phyloP scores from a whole-genome alignment of 2,329 filamentous ascomycete genomes.

The Penicillium sp. region DNA sequence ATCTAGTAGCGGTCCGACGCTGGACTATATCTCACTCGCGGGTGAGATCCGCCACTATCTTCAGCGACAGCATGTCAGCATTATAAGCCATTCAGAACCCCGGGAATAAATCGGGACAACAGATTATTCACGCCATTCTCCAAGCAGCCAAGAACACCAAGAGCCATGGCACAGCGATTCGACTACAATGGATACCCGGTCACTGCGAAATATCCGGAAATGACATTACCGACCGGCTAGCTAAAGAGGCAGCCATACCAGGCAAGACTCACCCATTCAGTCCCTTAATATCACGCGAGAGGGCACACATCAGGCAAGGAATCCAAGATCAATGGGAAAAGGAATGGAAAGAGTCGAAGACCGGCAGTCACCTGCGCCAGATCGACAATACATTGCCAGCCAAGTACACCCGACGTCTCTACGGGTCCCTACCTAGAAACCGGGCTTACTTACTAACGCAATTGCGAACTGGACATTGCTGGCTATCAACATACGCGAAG shows the following conservation, averaged over 20 bases:
- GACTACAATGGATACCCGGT: conserved; percentile 13
- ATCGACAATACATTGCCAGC: conserved; percentile 9
- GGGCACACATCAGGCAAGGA: conserved; percentile 1
- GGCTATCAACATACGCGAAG: conserved; percentile 19
- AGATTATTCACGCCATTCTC: conserved; percentile 18
- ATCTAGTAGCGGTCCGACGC: too few species aligned
- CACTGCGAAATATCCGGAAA: conserved; percentile 6
- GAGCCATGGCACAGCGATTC: conserved; percentile 4
- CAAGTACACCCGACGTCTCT: conserved; percentile 5
- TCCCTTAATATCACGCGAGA: conserved; percentile 9
- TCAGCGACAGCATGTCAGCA: conserved; percentile 19
- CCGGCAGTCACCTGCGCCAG: conserved; percentile 6
- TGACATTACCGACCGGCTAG: conserved; percentile 1
- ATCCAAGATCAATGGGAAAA: conserved; percentile 9
- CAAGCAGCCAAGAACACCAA: conserved; percentile 13
- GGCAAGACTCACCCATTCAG: conserved; percentile 8
- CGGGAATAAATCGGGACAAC: conserved; percentile 20
- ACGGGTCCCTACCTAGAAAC: conserved; percentile 10
- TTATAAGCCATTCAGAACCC: conserved; percentile 17
- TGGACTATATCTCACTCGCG: neutral
- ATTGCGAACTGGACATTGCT: conserved; percentile 23
- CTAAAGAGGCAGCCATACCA: conserved; percentile 4
- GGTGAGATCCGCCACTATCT: conserved; percentile 12
- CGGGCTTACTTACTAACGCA: conserved; percentile 21
- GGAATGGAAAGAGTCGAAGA: conserved; percentile 10